phyloP scores from a whole-genome alignment of 2,329 filamentous ascomycete genomes.

The Penicillium sclerotigenum region DNA sequence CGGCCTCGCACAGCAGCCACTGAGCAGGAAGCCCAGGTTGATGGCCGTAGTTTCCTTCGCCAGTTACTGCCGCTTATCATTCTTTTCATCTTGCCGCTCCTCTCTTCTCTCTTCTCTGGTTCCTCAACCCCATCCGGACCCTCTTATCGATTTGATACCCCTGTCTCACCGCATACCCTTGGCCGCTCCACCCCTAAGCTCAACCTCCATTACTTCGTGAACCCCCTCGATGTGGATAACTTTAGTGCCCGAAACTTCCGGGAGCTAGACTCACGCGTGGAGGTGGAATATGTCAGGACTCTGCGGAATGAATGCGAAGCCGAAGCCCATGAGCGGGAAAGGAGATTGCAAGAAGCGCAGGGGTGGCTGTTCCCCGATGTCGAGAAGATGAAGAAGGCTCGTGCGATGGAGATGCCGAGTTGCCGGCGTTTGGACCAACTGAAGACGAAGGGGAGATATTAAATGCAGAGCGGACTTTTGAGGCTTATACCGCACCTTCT shows the following conservation, averaged over 20 bases:
- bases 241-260: slow-evolving; percentile 67
- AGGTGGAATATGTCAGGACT: slow-evolving; percentile 66
- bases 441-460: slow-evolving; percentile 34
- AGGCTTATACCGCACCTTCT: neutral
- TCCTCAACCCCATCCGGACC: slow-evolving; percentile 59
- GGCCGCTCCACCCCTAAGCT: slow-evolving; percentile 68
- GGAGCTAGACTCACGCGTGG: slow-evolving; percentile 73
- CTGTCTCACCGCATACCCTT: slow-evolving; percentile 68
- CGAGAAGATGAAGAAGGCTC: slow-evolving; percentile 72
- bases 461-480: neutral
- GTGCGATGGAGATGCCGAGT: slow-evolving; percentile 57
- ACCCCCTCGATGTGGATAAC: slow-evolving; percentile 71
- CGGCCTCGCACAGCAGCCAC: slow-evolving; percentile 66
- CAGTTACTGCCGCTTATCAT: slow-evolving; percentile 84
- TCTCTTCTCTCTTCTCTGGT: slow-evolving; percentile 72
- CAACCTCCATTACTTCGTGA: slow-evolving; percentile 78
- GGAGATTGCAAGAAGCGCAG: slow-evolving; percentile 71
- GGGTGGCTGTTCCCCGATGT: slow-evolving; percentile 85
- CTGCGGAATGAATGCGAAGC: slow-evolving; percentile 70
- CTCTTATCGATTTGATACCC: slow-evolving; percentile 69
- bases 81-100: slow-evolving; percentile 78
- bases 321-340: slow-evolving; percentile 64
- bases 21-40: slow-evolving; percentile 51
- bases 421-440: slow-evolving; percentile 57
- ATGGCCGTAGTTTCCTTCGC: slow-evolving; percentile 57